Percentiles rank a stretch among this genome's conserved stretches.
Conservation (phyloP, 2,329 filamentous ascomycete genomes). For the Leptographium procerum region DNA sequence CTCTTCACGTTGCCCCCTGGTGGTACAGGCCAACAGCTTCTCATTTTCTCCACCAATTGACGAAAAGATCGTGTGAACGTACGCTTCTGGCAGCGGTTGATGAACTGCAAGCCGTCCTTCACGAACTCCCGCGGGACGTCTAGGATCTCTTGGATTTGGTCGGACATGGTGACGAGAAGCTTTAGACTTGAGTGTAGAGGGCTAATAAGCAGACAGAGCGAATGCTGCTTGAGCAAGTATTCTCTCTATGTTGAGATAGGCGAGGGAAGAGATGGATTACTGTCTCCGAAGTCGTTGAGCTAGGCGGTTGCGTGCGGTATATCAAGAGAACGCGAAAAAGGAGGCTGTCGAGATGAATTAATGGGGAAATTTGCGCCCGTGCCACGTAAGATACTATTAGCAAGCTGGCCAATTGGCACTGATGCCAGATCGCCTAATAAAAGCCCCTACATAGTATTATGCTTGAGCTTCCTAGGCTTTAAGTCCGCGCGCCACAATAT, state of each 20-base stretch:
- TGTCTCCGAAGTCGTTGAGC: background rate
- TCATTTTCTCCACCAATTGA: no score
- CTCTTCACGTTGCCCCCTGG: background rate
- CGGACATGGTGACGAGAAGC: slow-evolving; percentile 40
- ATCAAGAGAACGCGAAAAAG: background rate
- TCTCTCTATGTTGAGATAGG: no score
- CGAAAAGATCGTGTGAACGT: slow-evolving; percentile 17
- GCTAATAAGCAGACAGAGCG: background rate
- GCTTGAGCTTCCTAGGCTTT: background rate
- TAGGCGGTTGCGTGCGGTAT: background rate
- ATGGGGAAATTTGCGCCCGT: background rate
- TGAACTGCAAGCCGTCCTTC: slow-evolving; percentile 50
- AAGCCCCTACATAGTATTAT: background rate
- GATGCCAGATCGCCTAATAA: slow-evolving; percentile 13
- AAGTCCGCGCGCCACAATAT: background rate
- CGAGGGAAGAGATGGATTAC: no score
- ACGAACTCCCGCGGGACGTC: slow-evolving; percentile 58
- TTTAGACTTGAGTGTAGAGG: slow-evolving; percentile 1
- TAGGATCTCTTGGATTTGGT: slow-evolving; percentile 58
- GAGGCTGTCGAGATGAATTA: background rate
- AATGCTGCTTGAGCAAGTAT: background rate
- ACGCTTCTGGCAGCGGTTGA: slow-evolving; percentile 53
- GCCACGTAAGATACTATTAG: no score
- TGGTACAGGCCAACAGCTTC: no score
- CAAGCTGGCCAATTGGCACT: slow-evolving; percentile 5